Percentiles rank a stretch among this genome's conserved stretches.
Evolutionary conservation across 2,329 filamentous ascomycete genomes (phyloP).

Genomic region (Colletotrichum filicis): DNA sequence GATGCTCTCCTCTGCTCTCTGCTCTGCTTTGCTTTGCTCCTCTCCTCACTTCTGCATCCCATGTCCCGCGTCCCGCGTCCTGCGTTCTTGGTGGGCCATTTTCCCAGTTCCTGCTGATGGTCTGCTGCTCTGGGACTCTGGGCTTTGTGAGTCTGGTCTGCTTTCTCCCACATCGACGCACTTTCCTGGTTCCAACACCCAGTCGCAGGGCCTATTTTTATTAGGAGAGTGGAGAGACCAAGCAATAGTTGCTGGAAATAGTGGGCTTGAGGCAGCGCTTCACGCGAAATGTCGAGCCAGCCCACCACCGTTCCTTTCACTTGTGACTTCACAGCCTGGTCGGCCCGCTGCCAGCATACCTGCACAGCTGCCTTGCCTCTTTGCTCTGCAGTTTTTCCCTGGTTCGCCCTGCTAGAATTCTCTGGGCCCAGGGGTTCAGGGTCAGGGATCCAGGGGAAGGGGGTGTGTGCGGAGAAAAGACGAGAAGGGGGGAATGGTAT

Average conservation of each 20-base stretch:
- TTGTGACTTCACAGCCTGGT: not conserved
- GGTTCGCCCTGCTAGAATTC: slow-evolving; percentile 3
- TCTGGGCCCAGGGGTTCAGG: slow-evolving; percentile 9
- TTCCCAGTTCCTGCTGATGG: not conserved
- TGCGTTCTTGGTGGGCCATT: not conserved
- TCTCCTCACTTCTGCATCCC: not conserved
- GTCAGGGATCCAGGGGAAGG: slow-evolving; percentile 17
- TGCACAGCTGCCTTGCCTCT: not conserved
- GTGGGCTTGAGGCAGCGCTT: slow-evolving; percentile 28
- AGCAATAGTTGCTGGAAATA: slow-evolving; percentile 26
- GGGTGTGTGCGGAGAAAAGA: slow-evolving; percentile 17
- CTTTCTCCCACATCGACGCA: slow-evolving; percentile 4
- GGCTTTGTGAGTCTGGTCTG: not conserved
- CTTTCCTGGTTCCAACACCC: slow-evolving; percentile 17
- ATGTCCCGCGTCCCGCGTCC: not conserved
- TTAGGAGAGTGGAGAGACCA: slow-evolving; percentile 26
- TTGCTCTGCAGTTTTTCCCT: not conserved
- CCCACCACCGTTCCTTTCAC: not conserved
- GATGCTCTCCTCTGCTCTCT: not conserved
- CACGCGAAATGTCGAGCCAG: slow-evolving; percentile 12
- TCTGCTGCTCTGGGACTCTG: no score
- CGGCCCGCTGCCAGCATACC: slow-evolving; percentile 11
- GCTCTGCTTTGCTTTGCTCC: not conserved
- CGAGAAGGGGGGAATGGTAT: not conserved
- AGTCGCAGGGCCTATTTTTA: slow-evolving; percentile 24